Percentiles rank a stretch among this genome's conserved stretches.
Conservation (phyloP, 1,284 basidiomycete species). For the Kalmanozyma brasiliensis region DNA sequence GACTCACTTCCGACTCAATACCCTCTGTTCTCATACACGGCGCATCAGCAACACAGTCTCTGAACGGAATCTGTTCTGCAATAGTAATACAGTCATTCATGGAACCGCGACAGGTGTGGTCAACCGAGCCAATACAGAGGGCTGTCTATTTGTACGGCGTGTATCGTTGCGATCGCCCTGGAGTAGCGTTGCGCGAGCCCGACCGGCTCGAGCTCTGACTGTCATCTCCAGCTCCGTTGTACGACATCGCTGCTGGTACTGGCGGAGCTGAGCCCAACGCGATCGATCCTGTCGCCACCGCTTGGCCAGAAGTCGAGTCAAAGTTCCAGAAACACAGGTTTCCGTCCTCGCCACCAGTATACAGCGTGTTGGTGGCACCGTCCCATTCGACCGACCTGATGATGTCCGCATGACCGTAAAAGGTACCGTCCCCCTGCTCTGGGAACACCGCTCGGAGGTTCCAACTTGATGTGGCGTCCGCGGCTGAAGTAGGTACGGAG, state of each 20-base stretch:
- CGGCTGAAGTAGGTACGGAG: constrained; percentile 19
- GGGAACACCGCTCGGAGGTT: constrained; percentile 37
- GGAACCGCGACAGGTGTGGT: background rate
- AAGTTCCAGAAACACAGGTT: constrained; percentile 54
- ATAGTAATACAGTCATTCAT: constrained; percentile 7
- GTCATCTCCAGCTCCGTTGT: constrained; percentile 1
- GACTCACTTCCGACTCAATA: constrained; percentile 17
- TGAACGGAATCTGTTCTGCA: background rate
- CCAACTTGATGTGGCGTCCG: constrained; percentile 12
- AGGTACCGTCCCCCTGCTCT: constrained; percentile 33
- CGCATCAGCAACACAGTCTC: no score
- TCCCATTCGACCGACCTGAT: constrained; percentile 53
- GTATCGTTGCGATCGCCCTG: constrained; percentile 24
- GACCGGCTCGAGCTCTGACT: constrained; percentile 13
- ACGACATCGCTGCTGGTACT: background rate
- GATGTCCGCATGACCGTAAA: constrained; percentile 56
- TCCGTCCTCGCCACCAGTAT: constrained; percentile 59
- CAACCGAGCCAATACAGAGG: no score
- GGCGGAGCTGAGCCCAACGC: constrained; percentile 5
- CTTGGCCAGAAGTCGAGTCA: constrained; percentile 5
- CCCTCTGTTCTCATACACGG: constrained; percentile 2
- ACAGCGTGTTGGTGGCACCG: constrained; percentile 30
- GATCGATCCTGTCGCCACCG: constrained; percentile 5
- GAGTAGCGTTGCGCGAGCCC: constrained; percentile 25
- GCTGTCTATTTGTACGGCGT: constrained; percentile 36